phyloP scores from a whole-genome alignment of 2,329 filamentous ascomycete species.

The Aspergillus ochraceoroseus region DNA sequence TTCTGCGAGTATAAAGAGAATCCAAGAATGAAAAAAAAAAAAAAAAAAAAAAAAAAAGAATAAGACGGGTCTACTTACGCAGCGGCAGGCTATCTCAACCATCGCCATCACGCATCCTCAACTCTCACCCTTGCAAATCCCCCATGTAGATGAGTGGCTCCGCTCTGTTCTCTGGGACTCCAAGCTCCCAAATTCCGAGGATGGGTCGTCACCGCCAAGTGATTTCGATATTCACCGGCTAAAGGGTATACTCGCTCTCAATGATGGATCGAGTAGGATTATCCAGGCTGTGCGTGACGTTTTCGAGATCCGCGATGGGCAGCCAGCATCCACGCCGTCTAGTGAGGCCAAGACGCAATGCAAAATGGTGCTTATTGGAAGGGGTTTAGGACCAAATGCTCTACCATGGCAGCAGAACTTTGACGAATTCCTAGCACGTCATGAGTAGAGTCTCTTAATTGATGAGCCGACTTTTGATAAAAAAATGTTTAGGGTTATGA shows the following conservation, averaged over 20 bases:
- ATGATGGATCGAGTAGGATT: slow-evolving; percentile 63
- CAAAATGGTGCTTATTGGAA: slow-evolving; percentile 48
- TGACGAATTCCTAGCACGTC: slow-evolving; percentile 26
- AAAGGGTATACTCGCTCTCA: slow-evolving; percentile 71
- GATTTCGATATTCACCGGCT: slow-evolving; percentile 78
- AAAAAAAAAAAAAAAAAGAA: too few species aligned
- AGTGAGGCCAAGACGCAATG: slow-evolving; percentile 28
- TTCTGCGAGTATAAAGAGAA: background rate
- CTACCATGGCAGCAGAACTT: slow-evolving; percentile 36
- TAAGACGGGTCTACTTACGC: too few species aligned
- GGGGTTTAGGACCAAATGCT: slow-evolving; percentile 36
- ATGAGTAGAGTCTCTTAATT: too few species aligned
- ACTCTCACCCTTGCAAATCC: slow-evolving; percentile 69
- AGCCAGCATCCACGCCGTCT: slow-evolving; percentile 18
- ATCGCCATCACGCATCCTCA: slow-evolving; percentile 56
- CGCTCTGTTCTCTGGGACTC: slow-evolving; percentile 77
- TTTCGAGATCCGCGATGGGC: slow-evolving; percentile 76
- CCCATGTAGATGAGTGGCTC: slow-evolving; percentile 72
- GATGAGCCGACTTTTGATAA: too few species aligned
- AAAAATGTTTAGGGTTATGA: too few species aligned
- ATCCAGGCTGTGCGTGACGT: slow-evolving; percentile 89
- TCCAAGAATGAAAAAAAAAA: slow-evolving; percentile 8
- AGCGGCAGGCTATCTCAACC: slow-evolving; percentile 88
- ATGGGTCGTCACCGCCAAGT: slow-evolving; percentile 19
- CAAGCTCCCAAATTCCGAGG: slow-evolving; percentile 26